phyloP scores from a whole-genome alignment of 768 basidiomycete genomes.

The Mrakia frigida region DNA sequence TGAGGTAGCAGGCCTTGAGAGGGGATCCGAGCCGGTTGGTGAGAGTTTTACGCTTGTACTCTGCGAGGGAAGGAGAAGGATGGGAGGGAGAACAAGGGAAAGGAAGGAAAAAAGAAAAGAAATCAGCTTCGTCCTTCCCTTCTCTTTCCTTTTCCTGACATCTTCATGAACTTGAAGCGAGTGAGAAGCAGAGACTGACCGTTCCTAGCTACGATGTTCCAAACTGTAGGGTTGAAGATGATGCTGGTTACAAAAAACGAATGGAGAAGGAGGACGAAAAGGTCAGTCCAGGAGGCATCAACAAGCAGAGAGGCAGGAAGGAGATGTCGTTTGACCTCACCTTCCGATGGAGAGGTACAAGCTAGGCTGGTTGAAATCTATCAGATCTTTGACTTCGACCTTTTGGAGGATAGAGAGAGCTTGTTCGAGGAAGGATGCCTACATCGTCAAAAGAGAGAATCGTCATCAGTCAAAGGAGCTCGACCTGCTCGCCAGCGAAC shows the following conservation, averaged over 20 bases:
- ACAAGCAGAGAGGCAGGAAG: neutral
- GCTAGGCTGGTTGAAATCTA: slow-evolving; percentile 64
- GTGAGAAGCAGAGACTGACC: slow-evolving; percentile 53
- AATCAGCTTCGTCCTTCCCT: neutral
- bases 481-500: slow-evolving; percentile 3
- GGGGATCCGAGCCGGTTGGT: slow-evolving; percentile 74
- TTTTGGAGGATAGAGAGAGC: neutral
- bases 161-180: neutral
- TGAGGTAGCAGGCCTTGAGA: slow-evolving; percentile 73
- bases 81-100: no score
- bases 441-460: neutral
- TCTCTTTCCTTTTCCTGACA: neutral
- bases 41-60: slow-evolving; percentile 79
- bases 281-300: neutral
- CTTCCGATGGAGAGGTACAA: slow-evolving; percentile 58
- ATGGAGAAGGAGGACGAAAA: neutral
- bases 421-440: slow-evolving; percentile 7
- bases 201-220: slow-evolving; percentile 92
- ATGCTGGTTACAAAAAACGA: slow-evolving; percentile 51
- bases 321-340: neutral
- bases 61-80: slow-evolving; percentile 42
- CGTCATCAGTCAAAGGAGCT: slow-evolving; percentile 1
- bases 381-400: slow-evolving; percentile 31
- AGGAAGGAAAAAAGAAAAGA: neutral
- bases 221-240: slow-evolving; percentile 85